Evolutionary conservation across 139 green algal genomes (phyloP), one percentile per base, ranked within the genome.

Genomic region (Nannochloris sp.): DNA sequence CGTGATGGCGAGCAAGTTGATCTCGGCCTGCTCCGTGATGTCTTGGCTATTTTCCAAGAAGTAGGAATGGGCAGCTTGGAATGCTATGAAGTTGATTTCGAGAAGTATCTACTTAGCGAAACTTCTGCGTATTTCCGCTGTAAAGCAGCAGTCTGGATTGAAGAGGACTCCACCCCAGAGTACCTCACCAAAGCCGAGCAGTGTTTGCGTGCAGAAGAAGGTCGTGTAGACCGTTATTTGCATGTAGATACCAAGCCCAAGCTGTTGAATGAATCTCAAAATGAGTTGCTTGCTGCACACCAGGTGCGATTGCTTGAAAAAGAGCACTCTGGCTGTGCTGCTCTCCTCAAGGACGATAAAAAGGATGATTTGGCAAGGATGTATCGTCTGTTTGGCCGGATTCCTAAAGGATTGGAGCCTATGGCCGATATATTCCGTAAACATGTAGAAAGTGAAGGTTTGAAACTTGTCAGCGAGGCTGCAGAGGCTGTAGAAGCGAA

Each of bases 31-130:
- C 70, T 98, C 1, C 97, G 97, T 62, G 96, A 96, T 67, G 89
- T 97, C 55, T 72, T 98, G 61, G 82, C 81, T 53, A 97, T 98
- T 64, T 98, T 95, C 78, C 92, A 97, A 35, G 91, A 97, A 77
- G 75, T 90, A 61, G 93, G 93, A 62, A 96, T 97, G 92, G 80
- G 84, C 36, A 68, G 53, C 67, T 93, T 98, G 85, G 87, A 96
- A 13, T 74, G 61, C 68, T 99, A 99, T 66, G 87, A 97, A 77
- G 58, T 70, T 6, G 91, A 99, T 81, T 98, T 99, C 81, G 92
- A 99, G 83, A 75, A 79, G 56, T 36, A 71, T 12, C 78, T 99
- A 76, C 75, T 99, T 10, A 58, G 65, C 3, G 77, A 85, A 31
- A 96, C 92, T 1, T 68, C 68, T 15, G 60, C 76, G 9, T 97